These are phyloP conservation scores for Suillus placidus DNA, from an alignment of 768 basidiomycete genomes.

Conservation along the genomic window DNA sequence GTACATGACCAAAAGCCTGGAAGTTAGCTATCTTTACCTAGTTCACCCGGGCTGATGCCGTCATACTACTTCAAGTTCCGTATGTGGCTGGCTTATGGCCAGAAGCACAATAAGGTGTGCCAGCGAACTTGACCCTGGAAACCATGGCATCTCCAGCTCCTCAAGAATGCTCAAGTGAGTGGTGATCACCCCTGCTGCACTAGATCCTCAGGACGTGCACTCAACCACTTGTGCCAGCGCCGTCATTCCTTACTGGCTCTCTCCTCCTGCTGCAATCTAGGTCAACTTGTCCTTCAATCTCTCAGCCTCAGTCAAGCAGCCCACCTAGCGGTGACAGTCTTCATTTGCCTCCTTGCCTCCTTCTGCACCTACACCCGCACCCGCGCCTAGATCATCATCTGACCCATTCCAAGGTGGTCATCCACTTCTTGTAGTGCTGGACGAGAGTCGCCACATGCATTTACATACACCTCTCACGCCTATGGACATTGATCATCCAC, in stretches of 20 bases:
- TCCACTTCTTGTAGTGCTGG: slow-evolving; percentile 78
- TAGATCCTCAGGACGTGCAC: slow-evolving; percentile 93
- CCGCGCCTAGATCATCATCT: slow-evolving; percentile 53
- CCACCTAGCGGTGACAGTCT: slow-evolving; percentile 41
- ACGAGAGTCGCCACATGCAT: slow-evolving; percentile 66
- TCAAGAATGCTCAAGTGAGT: slow-evolving; percentile 77
- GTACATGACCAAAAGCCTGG: slow-evolving; percentile 92
- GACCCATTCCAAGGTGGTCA: slow-evolving; percentile 82
- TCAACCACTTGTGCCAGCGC: slow-evolving; percentile 90
- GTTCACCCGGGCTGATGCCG: neutral
- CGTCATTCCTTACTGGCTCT: slow-evolving; percentile 67
- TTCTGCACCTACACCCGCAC: slow-evolving; percentile 47
- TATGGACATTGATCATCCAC: slow-evolving; percentile 68
- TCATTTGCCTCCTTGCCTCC: slow-evolving; percentile 49
- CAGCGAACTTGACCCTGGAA: slow-evolving; percentile 88
- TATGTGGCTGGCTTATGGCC: slow-evolving; percentile 84
- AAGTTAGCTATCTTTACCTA: slow-evolving; percentile 43
- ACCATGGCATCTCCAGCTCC: slow-evolving; percentile 70
- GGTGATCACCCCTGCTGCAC: slow-evolving; percentile 80
- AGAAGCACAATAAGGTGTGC: slow-evolving; percentile 99
- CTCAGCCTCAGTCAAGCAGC: slow-evolving; percentile 70
- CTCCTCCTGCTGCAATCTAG: slow-evolving; percentile 61
- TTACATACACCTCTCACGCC: slow-evolving; percentile 76
- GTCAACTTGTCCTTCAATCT: slow-evolving; percentile 49
- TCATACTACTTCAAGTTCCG: slow-evolving; percentile 54